Base-by-base conservation (phyloP, 495 filamentous ascomycete genomes). In the Physcia stellaris region DNA sequence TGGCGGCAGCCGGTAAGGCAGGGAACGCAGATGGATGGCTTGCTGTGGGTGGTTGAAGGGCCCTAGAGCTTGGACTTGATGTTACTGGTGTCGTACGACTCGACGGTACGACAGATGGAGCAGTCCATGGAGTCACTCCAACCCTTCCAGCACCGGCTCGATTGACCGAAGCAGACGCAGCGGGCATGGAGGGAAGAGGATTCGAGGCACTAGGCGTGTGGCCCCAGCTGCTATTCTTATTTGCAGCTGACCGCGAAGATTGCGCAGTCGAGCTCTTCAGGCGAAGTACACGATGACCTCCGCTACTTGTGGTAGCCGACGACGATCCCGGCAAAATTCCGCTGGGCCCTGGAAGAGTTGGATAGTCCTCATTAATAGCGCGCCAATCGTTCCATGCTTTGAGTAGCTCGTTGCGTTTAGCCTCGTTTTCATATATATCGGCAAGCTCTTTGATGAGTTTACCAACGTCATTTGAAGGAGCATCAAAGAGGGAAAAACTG, bases 331-430 rank as follows among this genome's bases (percentile, higher is more conserved):
- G 75, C 47, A 63, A 19, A 36, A 74, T 63, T 34, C 79, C 79
- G 33, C 72, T 66, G 2, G 83, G 64, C 0, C 77, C 75, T 2
- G 87, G 87, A 0, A 98, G 70, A 0, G 83, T 81, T 0, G 90
- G 90, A 51, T 95, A 98, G 58, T 98, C 88, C 58, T 95, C 90
- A 48, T 94, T 88, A 50, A 88, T 84, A 7, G 84, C 86, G 11
- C 81, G 83, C 83, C 90, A 92, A 58, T 94, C 83, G 43, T 80
- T 82, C 88, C 86, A 96, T 4, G 86, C 77, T 46, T 74, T 80
- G 2, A 82, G 71, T 1, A 99, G 67, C 2, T 60, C 66, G 7
- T 73, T 75, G 10, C 69, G 73, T 51, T 94, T 95, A 9, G 49
- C 51, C 29, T 77, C 69, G 34, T 87, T 79, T 46, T 96, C 86